Conservation (phyloP, 495 filamentous ascomycete species). For the Penicillium turbatum region DNA sequence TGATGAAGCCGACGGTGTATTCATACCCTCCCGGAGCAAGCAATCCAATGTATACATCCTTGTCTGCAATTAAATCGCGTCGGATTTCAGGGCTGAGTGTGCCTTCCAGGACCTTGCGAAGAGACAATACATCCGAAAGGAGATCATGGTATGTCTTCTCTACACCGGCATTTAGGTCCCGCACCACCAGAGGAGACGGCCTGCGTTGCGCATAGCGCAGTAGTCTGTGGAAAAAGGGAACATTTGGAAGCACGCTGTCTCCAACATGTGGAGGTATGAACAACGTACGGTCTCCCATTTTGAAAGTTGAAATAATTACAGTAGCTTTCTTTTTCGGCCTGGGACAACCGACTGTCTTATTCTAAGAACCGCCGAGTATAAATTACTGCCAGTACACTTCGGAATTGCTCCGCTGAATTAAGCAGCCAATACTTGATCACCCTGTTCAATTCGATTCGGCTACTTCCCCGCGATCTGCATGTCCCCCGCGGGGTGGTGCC, state of each 20-base stretch:
- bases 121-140: conserved; percentile 18
- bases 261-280: conserved; percentile 27
- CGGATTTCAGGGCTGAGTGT: conserved; percentile 10
- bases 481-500: conserved; percentile 13
- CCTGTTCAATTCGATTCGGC: conserved; percentile 13
- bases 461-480: conserved; percentile 19
- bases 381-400: background rate
- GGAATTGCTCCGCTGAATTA: background rate
- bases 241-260: conserved; percentile 18
- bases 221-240: conserved; percentile 29
- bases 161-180: conserved; percentile 26
- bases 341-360: background rate
- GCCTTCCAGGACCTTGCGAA: conserved; percentile 17
- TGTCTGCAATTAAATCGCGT: conserved; percentile 24
- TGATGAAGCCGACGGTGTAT: conserved; percentile 43
- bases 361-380: background rate
- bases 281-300: conserved; percentile 23
- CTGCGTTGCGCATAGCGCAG: conserved; percentile 25
- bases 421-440: conserved; percentile 11
- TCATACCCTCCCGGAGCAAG: conserved; percentile 47
- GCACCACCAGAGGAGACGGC: conserved; percentile 19
- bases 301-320: background rate
- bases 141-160: conserved; percentile 28
- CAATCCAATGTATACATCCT: conserved; percentile 45
- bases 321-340: background rate